Base-by-base conservation (phyloP, 768 basidiomycete species). In the Agaricus blazei region DNA sequence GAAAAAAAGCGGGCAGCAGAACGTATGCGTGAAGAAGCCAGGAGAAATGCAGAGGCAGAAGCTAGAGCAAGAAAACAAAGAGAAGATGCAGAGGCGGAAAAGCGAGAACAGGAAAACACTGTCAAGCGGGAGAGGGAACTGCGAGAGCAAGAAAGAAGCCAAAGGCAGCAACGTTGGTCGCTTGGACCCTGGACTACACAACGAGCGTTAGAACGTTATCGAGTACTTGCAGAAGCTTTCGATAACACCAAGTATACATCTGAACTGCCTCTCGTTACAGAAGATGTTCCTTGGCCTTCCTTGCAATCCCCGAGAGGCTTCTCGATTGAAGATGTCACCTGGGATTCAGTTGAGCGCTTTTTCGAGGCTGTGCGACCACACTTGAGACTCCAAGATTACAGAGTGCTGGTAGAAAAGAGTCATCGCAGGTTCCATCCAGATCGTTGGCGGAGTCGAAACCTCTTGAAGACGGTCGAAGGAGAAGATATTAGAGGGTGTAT, bases 401-500 rank as follows among this genome's bases (percentile, higher is more conserved):
- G 78, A 63, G 66, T 65, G 1, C 77, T 91, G 53, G 75, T 92
- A 3, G 81, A 88, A 69, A 83, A 82, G 63, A 86, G 84, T 61
- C 80, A 90, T 62, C 76, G 81, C 40, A 71, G 88, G 50, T 92
- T 90, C 66, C 91, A 91, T 61, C 87, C 88, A 1, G 90, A 92
- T 67, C 72, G 87, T 57, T 93, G 88, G 90, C 74, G 83, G 42
- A 82, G 85, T 29, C 75, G 85, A 41, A 80, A 80, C 28, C 69
- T 91, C 36, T 73, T 88, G 63, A 72, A 73, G 56, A 79, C 79
- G 46, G 76, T 88, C 46, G 61, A 65, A 24, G 83, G 88, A 57
- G 83, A 83, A 47, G 69, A 75, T 45, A 78, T 83, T 62, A 76
- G 81, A 58, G 74, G 72, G 38, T 83, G 76, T 60, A 68, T 86